A percentile compares a stretch with the other conserved stretches of the same genome.
These are phyloP conservation scores for Lachancea lanzarotensis DNA, from an alignment of 805 yeast species.

Conservation along the genomic window DNA sequence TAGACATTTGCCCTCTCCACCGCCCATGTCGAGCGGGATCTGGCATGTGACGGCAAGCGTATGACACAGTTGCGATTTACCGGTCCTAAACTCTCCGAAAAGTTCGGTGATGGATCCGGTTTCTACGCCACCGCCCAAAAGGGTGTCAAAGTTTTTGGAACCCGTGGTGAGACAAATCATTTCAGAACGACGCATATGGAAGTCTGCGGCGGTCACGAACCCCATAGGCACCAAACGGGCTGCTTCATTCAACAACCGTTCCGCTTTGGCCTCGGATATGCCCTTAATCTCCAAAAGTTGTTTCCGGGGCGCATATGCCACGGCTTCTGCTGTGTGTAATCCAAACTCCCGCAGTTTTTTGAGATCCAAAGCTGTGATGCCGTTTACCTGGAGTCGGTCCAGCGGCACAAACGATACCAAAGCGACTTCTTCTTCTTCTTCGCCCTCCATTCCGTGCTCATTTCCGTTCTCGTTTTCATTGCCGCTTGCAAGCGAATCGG, in stretches of 20 bases:
- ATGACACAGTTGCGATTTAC: constrained; percentile 94
- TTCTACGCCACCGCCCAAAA: constrained; percentile 94
- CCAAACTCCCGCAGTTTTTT: constrained; percentile 78
- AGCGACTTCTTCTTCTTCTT: constrained; percentile 36
- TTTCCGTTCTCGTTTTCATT: constrained; percentile 1
- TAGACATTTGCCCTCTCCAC: constrained; percentile 96
- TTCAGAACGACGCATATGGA: constrained; percentile 82
- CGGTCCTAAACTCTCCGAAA: constrained; percentile 96
- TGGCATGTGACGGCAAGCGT: constrained; percentile 96
- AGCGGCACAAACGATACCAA: constrained; percentile 31
- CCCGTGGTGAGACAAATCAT: constrained; percentile 93
- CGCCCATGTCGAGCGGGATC: constrained; percentile 92
- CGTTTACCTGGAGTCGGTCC: constrained; percentile 57
- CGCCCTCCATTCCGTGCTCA: no score
- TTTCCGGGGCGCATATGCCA: constrained; percentile 89
- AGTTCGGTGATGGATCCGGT: constrained; percentile 96
- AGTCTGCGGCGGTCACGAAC: constrained; percentile 93
- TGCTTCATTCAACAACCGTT: constrained; percentile 73
- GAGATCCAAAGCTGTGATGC: constrained; percentile 74
- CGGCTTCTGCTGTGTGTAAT: constrained; percentile 80
- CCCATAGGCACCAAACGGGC: constrained; percentile 89
- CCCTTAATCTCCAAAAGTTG: constrained; percentile 75
- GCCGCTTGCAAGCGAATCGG: not conserved
- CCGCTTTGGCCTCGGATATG: constrained; percentile 93
- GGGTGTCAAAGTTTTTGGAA: constrained; percentile 84